Evolutionary conservation across 2,329 filamentous ascomycete species (phyloP).

Genomic region (Tolypocladium tropicale): DNA sequence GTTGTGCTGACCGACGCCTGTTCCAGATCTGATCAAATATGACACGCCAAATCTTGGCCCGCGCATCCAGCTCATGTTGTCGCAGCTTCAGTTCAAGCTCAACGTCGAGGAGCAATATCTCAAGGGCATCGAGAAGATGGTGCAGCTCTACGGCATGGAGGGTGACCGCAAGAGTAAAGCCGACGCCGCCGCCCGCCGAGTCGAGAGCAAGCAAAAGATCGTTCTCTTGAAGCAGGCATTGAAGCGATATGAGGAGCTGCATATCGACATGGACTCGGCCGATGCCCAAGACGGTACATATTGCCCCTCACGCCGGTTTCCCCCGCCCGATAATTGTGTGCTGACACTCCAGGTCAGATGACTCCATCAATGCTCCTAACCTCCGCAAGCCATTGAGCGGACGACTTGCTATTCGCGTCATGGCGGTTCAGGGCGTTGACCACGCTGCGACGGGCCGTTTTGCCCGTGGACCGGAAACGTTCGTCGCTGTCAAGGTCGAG

Average conservation of each 20-base stretch:
- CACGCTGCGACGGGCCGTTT: constrained; percentile 80
- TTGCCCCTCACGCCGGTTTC: background rate
- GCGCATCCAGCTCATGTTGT: constrained; percentile 97
- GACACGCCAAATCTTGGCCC: constrained; percentile 92
- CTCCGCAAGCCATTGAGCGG: constrained; percentile 93
- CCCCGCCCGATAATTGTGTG: constrained; percentile 4
- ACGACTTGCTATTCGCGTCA: constrained; percentile 74
- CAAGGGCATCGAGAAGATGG: constrained; percentile 98
- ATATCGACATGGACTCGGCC: constrained; percentile 78
- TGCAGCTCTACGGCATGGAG: constrained; percentile 93
- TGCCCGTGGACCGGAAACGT: constrained; percentile 84
- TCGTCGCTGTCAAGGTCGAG: constrained; percentile 93
- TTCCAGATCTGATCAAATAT: constrained; percentile 89
- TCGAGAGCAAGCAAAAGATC: constrained; percentile 98
- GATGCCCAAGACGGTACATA: constrained; percentile 67
- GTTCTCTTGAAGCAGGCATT: constrained; percentile 89
- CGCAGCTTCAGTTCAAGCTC: constrained; percentile 96
- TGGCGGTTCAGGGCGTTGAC: constrained; percentile 88
- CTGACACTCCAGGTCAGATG: constrained; percentile 47
- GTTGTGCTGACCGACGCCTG: constrained; percentile 2
- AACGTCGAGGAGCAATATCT: constrained; percentile 99
- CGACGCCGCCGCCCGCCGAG: constrained; percentile 78
- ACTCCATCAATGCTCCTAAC: constrained; percentile 92
- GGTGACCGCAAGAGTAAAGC: constrained; percentile 91
- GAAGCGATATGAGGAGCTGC: constrained; percentile 93